Conservation (phyloP, 768 basidiomycete genomes). For the Auricularia sp. region DNA sequence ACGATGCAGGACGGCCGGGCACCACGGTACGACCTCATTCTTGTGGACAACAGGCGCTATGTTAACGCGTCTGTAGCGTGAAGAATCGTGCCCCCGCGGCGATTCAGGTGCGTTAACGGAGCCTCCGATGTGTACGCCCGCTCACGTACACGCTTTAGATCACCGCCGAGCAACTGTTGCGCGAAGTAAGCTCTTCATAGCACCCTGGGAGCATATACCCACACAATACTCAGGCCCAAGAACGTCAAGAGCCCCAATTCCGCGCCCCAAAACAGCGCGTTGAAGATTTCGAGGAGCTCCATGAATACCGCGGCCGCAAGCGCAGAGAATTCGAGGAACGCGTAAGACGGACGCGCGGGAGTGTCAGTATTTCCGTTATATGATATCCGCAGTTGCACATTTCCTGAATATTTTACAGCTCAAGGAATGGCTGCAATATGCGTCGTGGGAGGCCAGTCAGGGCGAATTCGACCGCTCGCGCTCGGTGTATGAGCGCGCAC, state of each 20-base stretch:
- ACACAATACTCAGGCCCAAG: slow-evolving; percentile 68
- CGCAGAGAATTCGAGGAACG: slow-evolving; percentile 85
- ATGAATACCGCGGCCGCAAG: slow-evolving; percentile 76
- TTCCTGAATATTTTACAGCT: slow-evolving; percentile 19
- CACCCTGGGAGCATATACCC: neutral
- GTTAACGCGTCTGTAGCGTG: slow-evolving; percentile 41
- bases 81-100: slow-evolving; percentile 95
- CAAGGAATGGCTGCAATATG: slow-evolving; percentile 37
- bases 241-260: slow-evolving; percentile 86
- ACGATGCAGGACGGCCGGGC: slow-evolving; percentile 76
- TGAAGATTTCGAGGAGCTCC: slow-evolving; percentile 82
- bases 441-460: slow-evolving; percentile 75
- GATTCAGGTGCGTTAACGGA: slow-evolving; percentile 52
- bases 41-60: slow-evolving; percentile 5
- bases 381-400: neutral
- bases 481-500: slow-evolving; percentile 91
- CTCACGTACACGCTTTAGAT: slow-evolving; percentile 43
- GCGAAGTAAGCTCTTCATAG: slow-evolving; percentile 50
- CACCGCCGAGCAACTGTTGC: slow-evolving; percentile 93
- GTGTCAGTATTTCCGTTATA: slow-evolving; percentile 14
- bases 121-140: slow-evolving; percentile 3
- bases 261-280: slow-evolving; percentile 91
- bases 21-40: slow-evolving; percentile 41
- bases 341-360: slow-evolving; percentile 29
- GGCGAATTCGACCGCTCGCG: slow-evolving; percentile 92